phyloP scores from a whole-genome alignment of 2,329 filamentous ascomycete species.

The Alternaria novae-zelandiae region DNA sequence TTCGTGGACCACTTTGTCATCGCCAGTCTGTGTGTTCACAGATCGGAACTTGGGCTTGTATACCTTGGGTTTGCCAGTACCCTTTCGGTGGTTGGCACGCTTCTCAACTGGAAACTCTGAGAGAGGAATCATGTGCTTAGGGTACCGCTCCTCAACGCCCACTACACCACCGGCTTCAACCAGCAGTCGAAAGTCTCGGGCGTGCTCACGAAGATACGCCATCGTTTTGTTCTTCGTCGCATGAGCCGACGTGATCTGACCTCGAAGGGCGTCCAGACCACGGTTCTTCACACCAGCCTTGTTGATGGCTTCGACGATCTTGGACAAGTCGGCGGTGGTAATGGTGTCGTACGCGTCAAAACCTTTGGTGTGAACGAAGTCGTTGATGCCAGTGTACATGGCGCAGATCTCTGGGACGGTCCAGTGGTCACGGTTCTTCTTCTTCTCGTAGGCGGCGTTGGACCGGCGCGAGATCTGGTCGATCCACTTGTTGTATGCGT shows the following conservation, averaged over 20 bases:
- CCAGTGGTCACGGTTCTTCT: constrained; percentile 2
- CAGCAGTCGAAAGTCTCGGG: not conserved
- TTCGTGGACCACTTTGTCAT: not conserved
- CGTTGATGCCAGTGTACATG: constrained; percentile 6
- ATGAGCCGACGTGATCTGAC: constrained; percentile 1
- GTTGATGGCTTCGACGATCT: not conserved
- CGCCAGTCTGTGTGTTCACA: not conserved
- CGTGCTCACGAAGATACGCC: constrained; percentile 6
- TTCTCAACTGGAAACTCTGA: not conserved
- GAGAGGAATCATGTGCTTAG: not conserved
- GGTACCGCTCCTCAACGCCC: not conserved
- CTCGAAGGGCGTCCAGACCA: not conserved
- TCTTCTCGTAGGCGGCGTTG: not conserved
- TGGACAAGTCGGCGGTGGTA: not conserved
- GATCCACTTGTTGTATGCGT: constrained; percentile 9
- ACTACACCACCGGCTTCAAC: not conserved
- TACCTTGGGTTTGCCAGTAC: not conserved
- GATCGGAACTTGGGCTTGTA: not conserved
- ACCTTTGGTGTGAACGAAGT: not conserved
- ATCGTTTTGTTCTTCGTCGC: not conserved
- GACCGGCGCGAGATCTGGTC: constrained; percentile 7
- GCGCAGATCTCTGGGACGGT: not conserved
- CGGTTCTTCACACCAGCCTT: not conserved
- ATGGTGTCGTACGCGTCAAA: constrained; percentile 3
- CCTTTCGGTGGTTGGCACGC: not conserved